These are phyloP conservation scores for Plectosphaerella plurivora DNA, from an alignment of 2,329 filamentous ascomycete genomes.

Conservation along the genomic window DNA sequence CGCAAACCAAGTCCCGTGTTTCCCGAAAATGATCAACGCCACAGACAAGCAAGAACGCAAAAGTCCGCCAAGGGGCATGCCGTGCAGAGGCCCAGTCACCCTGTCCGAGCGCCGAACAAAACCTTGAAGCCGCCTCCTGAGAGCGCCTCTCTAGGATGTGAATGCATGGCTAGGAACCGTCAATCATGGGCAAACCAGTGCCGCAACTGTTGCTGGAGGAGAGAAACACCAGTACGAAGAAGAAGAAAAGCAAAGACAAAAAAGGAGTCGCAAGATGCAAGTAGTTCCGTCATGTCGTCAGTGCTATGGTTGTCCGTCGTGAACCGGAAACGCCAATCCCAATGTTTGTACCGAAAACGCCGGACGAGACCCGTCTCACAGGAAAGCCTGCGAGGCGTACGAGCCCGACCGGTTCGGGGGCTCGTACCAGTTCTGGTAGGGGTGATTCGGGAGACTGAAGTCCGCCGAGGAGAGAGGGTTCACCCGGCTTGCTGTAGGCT, in stretches of 20 bases:
- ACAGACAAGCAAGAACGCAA: background rate
- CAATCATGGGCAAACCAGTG: background rate
- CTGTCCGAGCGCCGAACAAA: background rate
- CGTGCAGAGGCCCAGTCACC: too few species aligned
- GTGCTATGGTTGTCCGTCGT: background rate
- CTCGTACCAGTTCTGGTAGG: conserved; percentile 77
- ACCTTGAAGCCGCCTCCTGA: background rate
- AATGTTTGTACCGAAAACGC: background rate
- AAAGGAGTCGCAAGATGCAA: background rate
- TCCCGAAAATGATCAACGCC: conserved; percentile 10
- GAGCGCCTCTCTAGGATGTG: background rate
- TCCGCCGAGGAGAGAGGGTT: conserved; percentile 74
- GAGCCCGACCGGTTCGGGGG: conserved; percentile 52
- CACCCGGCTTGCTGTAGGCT: conserved; percentile 34
- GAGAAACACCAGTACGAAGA: background rate
- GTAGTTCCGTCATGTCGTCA: background rate
- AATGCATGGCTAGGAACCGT: background rate
- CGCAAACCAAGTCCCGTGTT: conserved; percentile 11
- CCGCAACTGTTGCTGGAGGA: background rate
- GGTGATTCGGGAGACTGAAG: conserved; percentile 73
- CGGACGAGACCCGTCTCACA: conserved; percentile 1
- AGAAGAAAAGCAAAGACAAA: background rate
- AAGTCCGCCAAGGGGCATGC: too few species aligned
- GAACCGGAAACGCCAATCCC: background rate
- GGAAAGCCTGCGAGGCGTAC: conserved; percentile 8